Evolutionary conservation across 805 yeast species (phyloP).

Genomic region (Candida tammaniensis): DNA sequence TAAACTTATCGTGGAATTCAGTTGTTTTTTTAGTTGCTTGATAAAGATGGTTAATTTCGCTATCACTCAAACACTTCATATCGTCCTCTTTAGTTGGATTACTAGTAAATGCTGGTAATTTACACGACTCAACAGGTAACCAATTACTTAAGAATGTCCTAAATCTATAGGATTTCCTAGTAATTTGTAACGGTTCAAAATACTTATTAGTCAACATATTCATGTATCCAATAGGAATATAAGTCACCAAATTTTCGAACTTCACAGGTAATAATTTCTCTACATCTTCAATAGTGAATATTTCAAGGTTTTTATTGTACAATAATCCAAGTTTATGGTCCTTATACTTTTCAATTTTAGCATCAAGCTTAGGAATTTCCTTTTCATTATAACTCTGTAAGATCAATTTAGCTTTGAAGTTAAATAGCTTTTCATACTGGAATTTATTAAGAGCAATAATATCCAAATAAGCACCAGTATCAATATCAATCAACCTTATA

Average conservation of each 20-base stretch:
- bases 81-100: conserved; percentile 11
- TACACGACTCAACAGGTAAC: conserved; percentile 11
- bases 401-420: conserved; percentile 21
- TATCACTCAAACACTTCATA: conserved; percentile 10
- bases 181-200: conserved; percentile 12
- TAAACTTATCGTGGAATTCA: conserved; percentile 7
- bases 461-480: conserved; percentile 41
- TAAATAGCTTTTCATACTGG: conserved; percentile 12
- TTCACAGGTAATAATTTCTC: conserved; percentile 31
- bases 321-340: conserved; percentile 10
- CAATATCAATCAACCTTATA: conserved; percentile 51
- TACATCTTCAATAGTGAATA: conserved; percentile 28
- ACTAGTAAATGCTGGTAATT: conserved; percentile 3
- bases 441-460: conserved; percentile 34
- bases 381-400: conserved; percentile 12
- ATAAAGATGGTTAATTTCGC: conserved; percentile 2
- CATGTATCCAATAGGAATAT: conserved; percentile 29
- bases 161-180: conserved; percentile 6
- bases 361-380: conserved; percentile 15
- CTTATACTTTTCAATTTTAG: conserved; percentile 8
- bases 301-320: conserved; percentile 17
- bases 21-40: conserved; percentile 4
- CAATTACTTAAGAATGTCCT: conserved; percentile 12
- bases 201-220: conserved; percentile 28
- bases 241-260: conserved; percentile 34